Evolutionary conservation across 2,329 filamentous ascomycete genomes (phyloP).

Genomic region (Trichoderma gracile): DNA sequence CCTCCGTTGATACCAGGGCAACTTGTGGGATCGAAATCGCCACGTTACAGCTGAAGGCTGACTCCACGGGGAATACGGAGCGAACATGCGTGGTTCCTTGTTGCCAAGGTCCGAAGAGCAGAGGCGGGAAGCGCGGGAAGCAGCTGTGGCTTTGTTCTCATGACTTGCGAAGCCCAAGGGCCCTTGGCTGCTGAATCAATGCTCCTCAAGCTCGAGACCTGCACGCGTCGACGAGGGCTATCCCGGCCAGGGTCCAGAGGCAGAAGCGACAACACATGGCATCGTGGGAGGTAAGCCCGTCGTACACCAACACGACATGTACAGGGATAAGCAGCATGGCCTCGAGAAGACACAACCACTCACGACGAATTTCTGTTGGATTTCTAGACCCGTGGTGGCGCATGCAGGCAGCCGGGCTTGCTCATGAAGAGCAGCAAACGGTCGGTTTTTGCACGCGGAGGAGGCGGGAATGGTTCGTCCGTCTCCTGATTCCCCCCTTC

Average conservation of each 20-base stretch:
- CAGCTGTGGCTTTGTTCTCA: not conserved
- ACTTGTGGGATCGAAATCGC: not conserved
- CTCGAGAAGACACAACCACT: not conserved
- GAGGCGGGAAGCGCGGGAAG: not conserved
- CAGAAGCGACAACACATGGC: not conserved
- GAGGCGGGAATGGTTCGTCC: not conserved
- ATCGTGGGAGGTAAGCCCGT: not conserved
- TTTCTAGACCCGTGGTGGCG: conserved; percentile 20
- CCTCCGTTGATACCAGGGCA: not conserved
- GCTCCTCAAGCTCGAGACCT: not conserved
- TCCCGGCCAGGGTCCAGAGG: not conserved
- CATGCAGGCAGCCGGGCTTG: conserved; percentile 15
- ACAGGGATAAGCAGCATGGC: not conserved
- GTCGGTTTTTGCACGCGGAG: not conserved
- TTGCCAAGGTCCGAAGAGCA: not conserved
- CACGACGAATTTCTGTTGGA: not conserved
- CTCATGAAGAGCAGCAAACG: not conserved
- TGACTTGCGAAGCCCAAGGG: no score
- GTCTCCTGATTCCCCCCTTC: not conserved
- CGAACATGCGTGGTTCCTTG: not conserved
- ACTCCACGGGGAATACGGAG: not conserved
- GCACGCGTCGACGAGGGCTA: not conserved
- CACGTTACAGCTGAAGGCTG: not conserved
- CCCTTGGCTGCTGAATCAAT: not conserved
- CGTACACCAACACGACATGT: not conserved